These are phyloP conservation scores for Fusarium xyrophilum DNA, from an alignment of 2,329 filamentous ascomycete genomes.

Conservation along the genomic window DNA sequence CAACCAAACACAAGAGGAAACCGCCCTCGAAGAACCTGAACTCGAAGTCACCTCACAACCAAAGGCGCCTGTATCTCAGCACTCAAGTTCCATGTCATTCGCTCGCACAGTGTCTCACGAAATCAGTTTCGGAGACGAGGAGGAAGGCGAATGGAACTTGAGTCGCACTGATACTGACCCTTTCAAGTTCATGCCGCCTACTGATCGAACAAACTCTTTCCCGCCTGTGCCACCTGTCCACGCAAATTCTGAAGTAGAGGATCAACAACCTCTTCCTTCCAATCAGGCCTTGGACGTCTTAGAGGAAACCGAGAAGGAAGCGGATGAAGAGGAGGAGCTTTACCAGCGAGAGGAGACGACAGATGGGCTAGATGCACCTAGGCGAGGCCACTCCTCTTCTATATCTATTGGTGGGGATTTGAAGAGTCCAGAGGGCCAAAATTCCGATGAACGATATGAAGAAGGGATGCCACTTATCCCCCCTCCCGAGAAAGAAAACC, in stretches of 20 bases:
- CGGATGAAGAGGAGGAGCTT: slow-evolving; percentile 52
- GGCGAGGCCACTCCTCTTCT: slow-evolving; percentile 39
- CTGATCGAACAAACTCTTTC: slow-evolving; percentile 68
- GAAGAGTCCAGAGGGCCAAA: slow-evolving; percentile 50
- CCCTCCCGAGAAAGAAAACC: slow-evolving; percentile 33
- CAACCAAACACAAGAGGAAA: slow-evolving; percentile 15
- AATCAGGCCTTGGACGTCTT: slow-evolving; percentile 63
- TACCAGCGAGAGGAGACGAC: slow-evolving; percentile 33
- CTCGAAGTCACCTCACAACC: slow-evolving; percentile 23
- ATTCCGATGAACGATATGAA: slow-evolving; percentile 67
- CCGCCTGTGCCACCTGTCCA: slow-evolving; percentile 59
- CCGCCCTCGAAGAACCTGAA: slow-evolving; percentile 18
- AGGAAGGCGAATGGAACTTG: slow-evolving; percentile 65
- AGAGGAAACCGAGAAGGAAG: slow-evolving; percentile 58
- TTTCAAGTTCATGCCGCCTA: slow-evolving; percentile 65
- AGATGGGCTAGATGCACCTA: slow-evolving; percentile 15
- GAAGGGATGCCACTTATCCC: slow-evolving; percentile 72
- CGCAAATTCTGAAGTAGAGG: slow-evolving; percentile 37
- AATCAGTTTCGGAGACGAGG: slow-evolving; percentile 66
- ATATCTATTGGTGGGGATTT: slow-evolving; percentile 55
- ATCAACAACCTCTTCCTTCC: slow-evolving; percentile 53
- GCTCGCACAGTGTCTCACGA: slow-evolving; percentile 69
- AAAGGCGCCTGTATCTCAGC: slow-evolving; percentile 54
- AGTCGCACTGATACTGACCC: slow-evolving; percentile 61
- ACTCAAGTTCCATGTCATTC: slow-evolving; percentile 68